These are phyloP conservation scores for Hyphodiscus hymeniophilus DNA, from an alignment of 495 filamentous ascomycete species.

Conservation along the genomic window DNA sequence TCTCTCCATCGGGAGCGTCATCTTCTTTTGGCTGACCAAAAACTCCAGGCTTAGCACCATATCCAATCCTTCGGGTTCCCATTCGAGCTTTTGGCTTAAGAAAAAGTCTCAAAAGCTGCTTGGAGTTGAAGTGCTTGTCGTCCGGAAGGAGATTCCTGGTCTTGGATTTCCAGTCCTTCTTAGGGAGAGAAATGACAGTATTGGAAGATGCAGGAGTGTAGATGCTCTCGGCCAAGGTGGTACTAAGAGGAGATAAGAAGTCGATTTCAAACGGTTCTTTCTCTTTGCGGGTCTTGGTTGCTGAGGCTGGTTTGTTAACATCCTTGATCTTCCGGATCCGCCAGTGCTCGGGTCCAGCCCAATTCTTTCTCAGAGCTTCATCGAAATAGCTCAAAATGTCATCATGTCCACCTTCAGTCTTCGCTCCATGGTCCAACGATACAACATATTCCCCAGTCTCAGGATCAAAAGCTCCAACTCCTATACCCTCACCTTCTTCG, in stretches of 20 bases:
- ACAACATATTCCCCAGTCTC: conserved; percentile 58
- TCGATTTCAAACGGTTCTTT: conserved; percentile 96
- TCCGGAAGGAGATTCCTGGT: conserved; percentile 89
- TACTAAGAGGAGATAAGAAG: conserved; percentile 65
- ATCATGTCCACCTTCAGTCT: conserved; percentile 57
- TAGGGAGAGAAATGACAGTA: conserved; percentile 72
- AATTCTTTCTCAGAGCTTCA: conserved; percentile 88
- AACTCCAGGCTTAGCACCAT: conserved; percentile 25
- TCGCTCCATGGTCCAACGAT: conserved; percentile 55
- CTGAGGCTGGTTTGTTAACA: conserved; percentile 50
- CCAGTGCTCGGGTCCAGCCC: conserved; percentile 99
- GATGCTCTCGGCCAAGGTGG: conserved; percentile 64
- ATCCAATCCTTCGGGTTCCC: conserved; percentile 37
- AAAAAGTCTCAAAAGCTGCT: conserved; percentile 80
- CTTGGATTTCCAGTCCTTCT: conserved; percentile 92
- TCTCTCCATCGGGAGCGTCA: conserved; percentile 58
- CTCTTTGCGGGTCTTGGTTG: conserved; percentile 66
- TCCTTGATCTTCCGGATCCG: conserved; percentile 91
- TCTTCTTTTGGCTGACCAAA: conserved; percentile 37
- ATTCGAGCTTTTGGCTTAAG: conserved; percentile 86
- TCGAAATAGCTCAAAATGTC: conserved; percentile 97
- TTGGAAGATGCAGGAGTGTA: conserved; percentile 80
- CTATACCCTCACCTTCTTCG: conserved; percentile 39
- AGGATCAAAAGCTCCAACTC: conserved; percentile 51
- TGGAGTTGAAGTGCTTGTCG: conserved; percentile 97